A percentile compares a stretch with the other conserved stretches of the same genome.
phyloP scores from a whole-genome alignment of 2,329 filamentous ascomycete genomes.

The Purpureocillium takamizusanense region DNA sequence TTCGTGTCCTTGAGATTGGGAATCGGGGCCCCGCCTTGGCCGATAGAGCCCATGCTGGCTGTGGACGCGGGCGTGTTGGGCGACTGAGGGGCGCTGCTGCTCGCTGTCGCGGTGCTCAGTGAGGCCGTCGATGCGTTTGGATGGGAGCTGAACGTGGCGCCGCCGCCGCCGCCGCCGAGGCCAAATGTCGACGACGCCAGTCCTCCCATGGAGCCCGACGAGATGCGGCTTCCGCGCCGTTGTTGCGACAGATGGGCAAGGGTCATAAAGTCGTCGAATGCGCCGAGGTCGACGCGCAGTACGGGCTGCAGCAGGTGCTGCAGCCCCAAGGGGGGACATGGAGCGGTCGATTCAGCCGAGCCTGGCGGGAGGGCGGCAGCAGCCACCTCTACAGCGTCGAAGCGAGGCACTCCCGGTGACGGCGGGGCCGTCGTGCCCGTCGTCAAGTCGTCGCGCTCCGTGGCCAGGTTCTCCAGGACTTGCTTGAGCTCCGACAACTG shows the following conservation, averaged over 20 bases:
- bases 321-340: constrained; percentile 59
- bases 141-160: constrained; percentile 32
- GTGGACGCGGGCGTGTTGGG: constrained; percentile 49
- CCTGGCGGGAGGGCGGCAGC: constrained; percentile 17
- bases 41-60: constrained; percentile 32
- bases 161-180: constrained; percentile 36
- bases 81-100: constrained; percentile 46
- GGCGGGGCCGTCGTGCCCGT: constrained; percentile 64
- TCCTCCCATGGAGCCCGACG: constrained; percentile 58
- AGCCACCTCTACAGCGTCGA: constrained; percentile 48
- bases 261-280: constrained; percentile 78
- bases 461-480: constrained; percentile 81
- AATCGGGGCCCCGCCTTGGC: constrained; percentile 22
- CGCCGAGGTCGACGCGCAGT: constrained; percentile 68
- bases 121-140: constrained; percentile 51
- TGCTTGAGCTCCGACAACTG: constrained; percentile 85
- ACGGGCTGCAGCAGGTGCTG: constrained; percentile 76
- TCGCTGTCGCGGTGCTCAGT: constrained; percentile 38
- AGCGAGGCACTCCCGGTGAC: constrained; percentile 66
- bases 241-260: constrained; percentile 62
- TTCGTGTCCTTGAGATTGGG: constrained; percentile 77
- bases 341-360: constrained; percentile 25
- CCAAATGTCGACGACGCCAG: constrained; percentile 33
- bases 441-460: constrained; percentile 62
- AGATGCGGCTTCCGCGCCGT: constrained; percentile 53